Evolutionary conservation across 768 basidiomycete species (phyloP), one percentile per base, ranked within the genome.

Genomic region (Auricularia sp.): DNA sequence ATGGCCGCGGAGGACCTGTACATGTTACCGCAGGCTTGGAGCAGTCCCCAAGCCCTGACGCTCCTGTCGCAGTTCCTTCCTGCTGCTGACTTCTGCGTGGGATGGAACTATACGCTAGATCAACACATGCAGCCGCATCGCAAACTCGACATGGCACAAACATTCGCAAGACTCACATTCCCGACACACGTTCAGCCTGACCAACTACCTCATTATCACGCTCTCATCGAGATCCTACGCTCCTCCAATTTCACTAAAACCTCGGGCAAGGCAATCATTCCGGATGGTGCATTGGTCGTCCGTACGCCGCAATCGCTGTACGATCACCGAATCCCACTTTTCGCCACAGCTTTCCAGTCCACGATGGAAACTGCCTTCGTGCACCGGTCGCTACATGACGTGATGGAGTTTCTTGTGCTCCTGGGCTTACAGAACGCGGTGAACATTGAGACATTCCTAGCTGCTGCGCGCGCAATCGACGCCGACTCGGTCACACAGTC

Each of bases 201-300:
- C 7, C 39, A 42, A 42, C 39, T 42, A 0, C 8, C 39, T 8
- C 8, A 42, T 14, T 42, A 36, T 66, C 62, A 14, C 21, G 21
- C 6, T 34, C 34, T 60, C 23, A 54, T 21, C 69, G 67, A 36
- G 72, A 70, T 35, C 58, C 67, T 1, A 78, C 79, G 62, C 74
- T 79, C 4, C 63, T 65, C 12, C 81, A 79, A 64, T 81, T 51
- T 51, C 47, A 83, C 64, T 69, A 67, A 14, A 81, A 81, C 79
- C 70, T 82, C 12, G 47, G 72, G 81, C 1, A 65, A 73, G 1
- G 65, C 70, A 0, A 62, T 76, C 18, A 67, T 79, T 4, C 78
- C 80, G 0, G 71, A 70, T 0, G 62, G 81, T 1, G 82, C 81
- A 62, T 64, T 77, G 18, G 75, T 68, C 35, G 70, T 82, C 29